A percentile compares a stretch with the other conserved stretches of the same genome.
phyloP scores from a whole-genome alignment of 306 rosid genomes.

The Lupinus albus region DNA sequence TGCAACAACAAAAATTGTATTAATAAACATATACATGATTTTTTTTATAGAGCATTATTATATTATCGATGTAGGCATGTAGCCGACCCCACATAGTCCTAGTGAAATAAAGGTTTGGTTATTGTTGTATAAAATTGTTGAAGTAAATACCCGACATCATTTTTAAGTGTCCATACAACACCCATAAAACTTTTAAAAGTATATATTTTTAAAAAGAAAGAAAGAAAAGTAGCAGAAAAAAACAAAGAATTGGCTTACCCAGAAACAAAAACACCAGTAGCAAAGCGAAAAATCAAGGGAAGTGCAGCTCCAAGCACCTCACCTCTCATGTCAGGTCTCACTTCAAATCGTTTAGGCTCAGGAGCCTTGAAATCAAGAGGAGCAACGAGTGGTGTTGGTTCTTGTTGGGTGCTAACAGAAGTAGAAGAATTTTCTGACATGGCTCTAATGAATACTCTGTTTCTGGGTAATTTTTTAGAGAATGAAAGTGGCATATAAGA shows the following conservation, averaged over 20 bases:
- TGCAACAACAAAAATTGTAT: too few species aligned
- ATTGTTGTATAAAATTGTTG: too few species aligned
- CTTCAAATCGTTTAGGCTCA: constrained; percentile 76
- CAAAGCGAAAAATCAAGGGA: constrained; percentile 73
- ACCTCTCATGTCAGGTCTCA: constrained; percentile 61
- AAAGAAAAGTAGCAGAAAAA: background rate
- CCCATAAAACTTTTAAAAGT: too few species aligned
- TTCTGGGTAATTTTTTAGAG: constrained; percentile 43
- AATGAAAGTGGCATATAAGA: constrained; percentile 44
- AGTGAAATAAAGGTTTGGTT: too few species aligned
- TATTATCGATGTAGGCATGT: too few species aligned
- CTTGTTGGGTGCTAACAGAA: constrained; percentile 48
- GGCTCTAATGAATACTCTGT: constrained; percentile 56
- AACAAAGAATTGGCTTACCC: constrained; percentile 55
- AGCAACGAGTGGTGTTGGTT: constrained; percentile 50
- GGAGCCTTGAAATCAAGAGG: constrained; percentile 91
- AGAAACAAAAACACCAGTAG: constrained; percentile 74
- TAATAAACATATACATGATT: too few species aligned
- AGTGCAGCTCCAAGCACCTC: constrained; percentile 69
- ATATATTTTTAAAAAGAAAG: too few species aligned
- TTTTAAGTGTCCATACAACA: too few species aligned
- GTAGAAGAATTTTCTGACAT: constrained; percentile 53
- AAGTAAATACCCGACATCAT: too few species aligned
- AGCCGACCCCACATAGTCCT: too few species aligned
- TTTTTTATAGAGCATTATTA: too few species aligned